phyloP scores from a whole-genome alignment of 805 yeast species.

The Saccharomycopsis vini region DNA sequence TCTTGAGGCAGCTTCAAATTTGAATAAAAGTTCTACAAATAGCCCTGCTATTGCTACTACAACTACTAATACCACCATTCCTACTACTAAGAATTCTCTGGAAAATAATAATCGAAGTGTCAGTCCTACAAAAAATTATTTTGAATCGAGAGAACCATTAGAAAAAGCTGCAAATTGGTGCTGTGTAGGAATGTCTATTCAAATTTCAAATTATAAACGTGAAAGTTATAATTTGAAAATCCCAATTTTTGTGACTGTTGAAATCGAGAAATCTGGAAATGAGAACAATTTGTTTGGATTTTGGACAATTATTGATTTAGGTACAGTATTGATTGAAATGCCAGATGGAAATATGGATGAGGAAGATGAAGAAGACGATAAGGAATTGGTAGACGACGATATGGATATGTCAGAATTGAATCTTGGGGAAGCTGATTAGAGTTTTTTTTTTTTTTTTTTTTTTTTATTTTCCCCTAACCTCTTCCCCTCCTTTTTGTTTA shows the following conservation, averaged over 20 bases:
- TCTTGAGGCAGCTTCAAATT: too few relatives aligned
- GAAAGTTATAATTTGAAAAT: conserved; percentile 2
- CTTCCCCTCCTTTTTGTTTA: too few relatives aligned
- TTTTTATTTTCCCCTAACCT: too few relatives aligned
- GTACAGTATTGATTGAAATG: conserved; percentile 1
- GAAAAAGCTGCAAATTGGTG: conserved; percentile 14
- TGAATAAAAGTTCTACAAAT: too few relatives aligned
- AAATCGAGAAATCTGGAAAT: neutral
- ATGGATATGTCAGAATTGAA: neutral
- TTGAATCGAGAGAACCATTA: conserved; percentile 13
- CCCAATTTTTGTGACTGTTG: conserved; percentile 5
- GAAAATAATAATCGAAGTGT: neutral
- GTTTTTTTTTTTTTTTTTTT: neutral
- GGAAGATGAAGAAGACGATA: conserved; percentile 1
- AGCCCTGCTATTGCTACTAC: neutral
- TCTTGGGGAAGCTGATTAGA: conserved; percentile 1
- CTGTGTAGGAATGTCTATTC: conserved; percentile 7
- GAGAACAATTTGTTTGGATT: conserved; percentile 6
- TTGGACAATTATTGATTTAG: conserved; percentile 7
- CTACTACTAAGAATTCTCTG: too few relatives aligned
- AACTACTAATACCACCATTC: too few relatives aligned
- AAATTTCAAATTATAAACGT: conserved; percentile 1
- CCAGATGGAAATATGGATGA: neutral
- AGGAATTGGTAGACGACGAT: neutral
- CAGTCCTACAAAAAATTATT: neutral